phyloP scores from a whole-genome alignment of 2,329 filamentous ascomycete species.

The Grosmannia clavigera region DNA sequence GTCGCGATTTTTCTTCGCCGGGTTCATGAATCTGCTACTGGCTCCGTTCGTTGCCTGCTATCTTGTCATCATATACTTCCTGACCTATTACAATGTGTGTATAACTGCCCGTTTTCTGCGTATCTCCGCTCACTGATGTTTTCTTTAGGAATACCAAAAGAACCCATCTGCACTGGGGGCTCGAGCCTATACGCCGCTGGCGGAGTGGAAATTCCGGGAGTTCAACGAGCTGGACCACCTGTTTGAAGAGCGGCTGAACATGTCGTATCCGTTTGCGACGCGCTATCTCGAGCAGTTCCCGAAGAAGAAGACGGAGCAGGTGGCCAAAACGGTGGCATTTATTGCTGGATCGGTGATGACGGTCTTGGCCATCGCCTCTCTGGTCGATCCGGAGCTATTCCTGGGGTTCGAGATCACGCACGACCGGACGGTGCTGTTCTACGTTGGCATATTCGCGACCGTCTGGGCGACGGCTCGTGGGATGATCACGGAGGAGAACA shows the following conservation, averaged over 20 bases:
- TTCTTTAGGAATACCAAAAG: slow-evolving; percentile 72
- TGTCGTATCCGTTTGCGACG: slow-evolving; percentile 88
- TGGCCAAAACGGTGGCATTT: slow-evolving; percentile 76
- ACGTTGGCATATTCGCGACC: slow-evolving; percentile 68
- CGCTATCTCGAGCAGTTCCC: slow-evolving; percentile 94
- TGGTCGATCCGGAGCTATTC: slow-evolving; percentile 86
- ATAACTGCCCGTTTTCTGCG: not conserved
- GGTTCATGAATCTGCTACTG: slow-evolving; percentile 73
- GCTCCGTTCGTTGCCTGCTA: slow-evolving; percentile 82
- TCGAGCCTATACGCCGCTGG: slow-evolving; percentile 81
- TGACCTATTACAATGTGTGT: slow-evolving; percentile 82
- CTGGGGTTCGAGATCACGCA: slow-evolving; percentile 83
- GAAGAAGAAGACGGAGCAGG: slow-evolving; percentile 81
- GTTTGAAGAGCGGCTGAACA: slow-evolving; percentile 78
- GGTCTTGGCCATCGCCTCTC: slow-evolving; percentile 68
- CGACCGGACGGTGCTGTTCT: slow-evolving; percentile 82
- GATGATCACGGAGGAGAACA: slow-evolving; percentile 74
- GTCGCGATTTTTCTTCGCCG: slow-evolving; percentile 68
- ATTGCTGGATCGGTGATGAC: slow-evolving; percentile 76
- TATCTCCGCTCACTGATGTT: slow-evolving; percentile 10
- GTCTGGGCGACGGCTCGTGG: slow-evolving; percentile 77
- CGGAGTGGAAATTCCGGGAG: slow-evolving; percentile 96
- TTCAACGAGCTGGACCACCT: slow-evolving; percentile 95
- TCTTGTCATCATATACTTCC: slow-evolving; percentile 79
- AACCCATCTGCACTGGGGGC: slow-evolving; percentile 81